Conservation (phyloP, 306 rosid genomes). For the Acacia confusa region DNA sequence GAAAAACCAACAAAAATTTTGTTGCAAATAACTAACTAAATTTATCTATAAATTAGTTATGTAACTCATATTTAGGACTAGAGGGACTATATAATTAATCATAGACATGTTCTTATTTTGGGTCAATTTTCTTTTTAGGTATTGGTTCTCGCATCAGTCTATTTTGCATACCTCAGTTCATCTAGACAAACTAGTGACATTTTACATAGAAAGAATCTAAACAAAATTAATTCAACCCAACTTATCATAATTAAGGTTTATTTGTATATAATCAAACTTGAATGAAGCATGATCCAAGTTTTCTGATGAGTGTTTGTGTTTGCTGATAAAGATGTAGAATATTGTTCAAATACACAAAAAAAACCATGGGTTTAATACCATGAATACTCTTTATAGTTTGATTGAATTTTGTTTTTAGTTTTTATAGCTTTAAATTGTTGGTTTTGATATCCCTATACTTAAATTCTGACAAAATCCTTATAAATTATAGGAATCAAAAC, state of each 20-base stretch:
- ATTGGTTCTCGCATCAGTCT: not conserved
- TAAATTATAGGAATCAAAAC: too few relatives aligned
- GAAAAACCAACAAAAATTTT: too few relatives aligned
- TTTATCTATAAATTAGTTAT: too few relatives aligned
- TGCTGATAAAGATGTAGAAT: not conserved
- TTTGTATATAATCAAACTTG: not conserved
- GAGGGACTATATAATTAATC: too few relatives aligned
- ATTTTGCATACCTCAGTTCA: not conserved
- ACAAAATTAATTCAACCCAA: not conserved
- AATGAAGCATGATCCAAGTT: not conserved
- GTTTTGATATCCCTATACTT: too few relatives aligned
- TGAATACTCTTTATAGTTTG: too few relatives aligned
- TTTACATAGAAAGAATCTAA: not conserved
- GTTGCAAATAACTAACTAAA: not conserved
- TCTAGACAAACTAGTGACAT: not conserved
- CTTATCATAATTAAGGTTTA: not conserved
- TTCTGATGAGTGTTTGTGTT: not conserved
- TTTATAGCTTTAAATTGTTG: too few relatives aligned
- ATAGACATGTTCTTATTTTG: not conserved
- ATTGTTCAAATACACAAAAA: not conserved
- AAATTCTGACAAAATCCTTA: too few relatives aligned
- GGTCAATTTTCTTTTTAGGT: not conserved
- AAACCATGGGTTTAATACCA: not conserved
- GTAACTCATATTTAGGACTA: too few relatives aligned
- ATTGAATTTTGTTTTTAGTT: too few relatives aligned